Conservation (phyloP, 164 flowering plant species). For the Stephania cephalantha region DNA sequence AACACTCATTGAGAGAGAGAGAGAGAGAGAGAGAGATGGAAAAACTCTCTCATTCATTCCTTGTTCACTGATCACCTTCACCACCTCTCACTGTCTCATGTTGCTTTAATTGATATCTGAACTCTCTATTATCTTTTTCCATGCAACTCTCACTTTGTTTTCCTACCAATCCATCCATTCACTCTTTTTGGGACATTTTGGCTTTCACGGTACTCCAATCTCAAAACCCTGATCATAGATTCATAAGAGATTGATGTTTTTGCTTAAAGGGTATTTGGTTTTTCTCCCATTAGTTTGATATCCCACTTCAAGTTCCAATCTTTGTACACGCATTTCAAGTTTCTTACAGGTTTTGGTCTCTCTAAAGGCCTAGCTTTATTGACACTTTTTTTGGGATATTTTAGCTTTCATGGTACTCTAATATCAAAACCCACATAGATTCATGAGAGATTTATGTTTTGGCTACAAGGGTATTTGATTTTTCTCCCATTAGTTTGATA, state of each 20-base stretch:
- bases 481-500: not conserved
- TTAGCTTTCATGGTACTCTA: not conserved
- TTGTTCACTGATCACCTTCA: not conserved
- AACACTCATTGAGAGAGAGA: slow-evolving; percentile 5
- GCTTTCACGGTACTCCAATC: not conserved
- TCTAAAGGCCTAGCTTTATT: too few relatives aligned
- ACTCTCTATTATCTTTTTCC: not conserved
- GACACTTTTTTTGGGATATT: not conserved
- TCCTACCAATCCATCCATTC: not conserved
- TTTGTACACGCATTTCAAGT: not conserved
- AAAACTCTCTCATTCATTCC: slow-evolving; percentile 1
- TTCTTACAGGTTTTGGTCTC: not conserved
- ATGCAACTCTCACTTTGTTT: not conserved
- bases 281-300: not conserved
- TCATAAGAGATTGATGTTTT: not conserved
- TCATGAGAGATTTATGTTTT: not conserved
- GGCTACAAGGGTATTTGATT: slow-evolving; percentile 8
- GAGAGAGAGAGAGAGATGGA: not conserved
- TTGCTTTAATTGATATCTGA: not conserved
- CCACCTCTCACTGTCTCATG: slow-evolving; percentile 9
- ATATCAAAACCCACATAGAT: not conserved
- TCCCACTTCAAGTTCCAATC: not conserved
- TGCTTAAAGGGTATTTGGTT: slow-evolving; percentile 9
- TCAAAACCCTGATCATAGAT: not conserved
- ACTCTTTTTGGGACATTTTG: not conserved